phyloP scores from a whole-genome alignment of 768 basidiomycete genomes.

The Tephrocybe rancida region DNA sequence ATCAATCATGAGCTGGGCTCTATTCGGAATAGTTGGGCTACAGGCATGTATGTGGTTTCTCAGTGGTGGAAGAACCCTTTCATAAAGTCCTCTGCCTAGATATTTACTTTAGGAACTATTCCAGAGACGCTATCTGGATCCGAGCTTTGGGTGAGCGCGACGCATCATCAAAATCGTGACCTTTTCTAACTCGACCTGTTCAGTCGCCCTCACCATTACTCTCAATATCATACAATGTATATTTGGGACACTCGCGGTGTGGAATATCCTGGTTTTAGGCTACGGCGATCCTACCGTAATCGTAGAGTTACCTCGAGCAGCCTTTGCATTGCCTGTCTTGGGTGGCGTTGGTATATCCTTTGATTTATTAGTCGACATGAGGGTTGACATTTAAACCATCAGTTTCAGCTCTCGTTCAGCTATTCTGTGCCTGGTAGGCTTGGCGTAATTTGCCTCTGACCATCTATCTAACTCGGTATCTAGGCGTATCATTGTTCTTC shows the following conservation, averaged over 20 bases:
- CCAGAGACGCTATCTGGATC: background rate
- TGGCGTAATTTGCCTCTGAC: background rate
- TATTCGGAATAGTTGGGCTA: background rate
- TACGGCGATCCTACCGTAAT: background rate
- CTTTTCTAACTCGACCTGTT: background rate
- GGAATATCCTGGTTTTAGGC: background rate
- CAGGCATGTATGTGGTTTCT: background rate
- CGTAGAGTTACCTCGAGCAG: background rate
- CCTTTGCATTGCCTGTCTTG: background rate
- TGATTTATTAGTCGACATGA: background rate
- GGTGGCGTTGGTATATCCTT: background rate
- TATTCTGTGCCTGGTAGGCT: conserved; percentile 1
- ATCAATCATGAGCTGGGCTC: background rate
- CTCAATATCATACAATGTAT: conserved; percentile 1
- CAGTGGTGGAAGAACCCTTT: background rate
- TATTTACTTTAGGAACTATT: background rate
- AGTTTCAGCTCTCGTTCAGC: conserved; percentile 1
- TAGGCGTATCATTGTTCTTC: conserved; percentile 1
- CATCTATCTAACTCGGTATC: background rate
- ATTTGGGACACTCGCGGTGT: background rate
- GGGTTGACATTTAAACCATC: no score
- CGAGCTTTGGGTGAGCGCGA: background rate
- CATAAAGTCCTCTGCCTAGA: background rate
- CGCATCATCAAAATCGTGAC: no score
- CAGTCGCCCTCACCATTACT: background rate